Base-by-base conservation (phyloP, 2,329 filamentous ascomycete genomes). In the Karstenula rhodostoma region DNA sequence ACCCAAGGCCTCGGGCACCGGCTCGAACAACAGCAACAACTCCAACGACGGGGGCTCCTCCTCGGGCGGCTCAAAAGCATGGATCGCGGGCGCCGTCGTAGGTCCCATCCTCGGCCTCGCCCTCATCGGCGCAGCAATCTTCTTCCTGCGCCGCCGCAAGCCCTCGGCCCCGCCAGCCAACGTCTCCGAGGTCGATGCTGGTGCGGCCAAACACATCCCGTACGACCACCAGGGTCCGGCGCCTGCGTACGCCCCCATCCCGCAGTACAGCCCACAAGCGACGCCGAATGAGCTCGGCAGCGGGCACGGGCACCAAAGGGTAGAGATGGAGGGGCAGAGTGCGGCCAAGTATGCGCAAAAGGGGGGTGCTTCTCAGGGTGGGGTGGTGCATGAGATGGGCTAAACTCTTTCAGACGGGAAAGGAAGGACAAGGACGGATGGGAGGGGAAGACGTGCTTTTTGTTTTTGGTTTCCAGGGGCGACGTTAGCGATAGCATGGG, bases 81-180 rank as follows among this genome's bases (percentile, higher is more conserved):
- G 57, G 60, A 62, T 62, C 25, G 60, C 57, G 13, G 57, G 60
- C 23, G 52, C 60, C 8, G 57, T 62, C 5, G 27, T 57, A 22
- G 57, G 60, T 1, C 48, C 53, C 51, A n/a, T 60, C 17, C 35
- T 23, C 0, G 59, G 42, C 17, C 19, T 61, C 27, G 55, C 51
- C 4, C 56, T 61, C 40, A 44, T 61, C 37, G 55, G 43, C 27
- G 55, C 29, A 17, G 54, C 50, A 3, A 23, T 55, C 29, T 59
- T 51, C 46, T 57, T 57, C 37, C 32, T 51, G 15, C 32, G 46
- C 19, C 23, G 55, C 15, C 35, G 40, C 27, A 57, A 23, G 42
- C 3, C 19, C 25, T 8, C 23, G 15, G 22, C 25, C 15, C 13
- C 29, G 19, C 13, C 29, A 5, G 25, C 43, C 29, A 19, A 40